Evolutionary conservation across 2,329 filamentous ascomycete species (phyloP), one percentile per base, ranked within the genome.

Genomic region (Trichoderma aggressivum): DNA sequence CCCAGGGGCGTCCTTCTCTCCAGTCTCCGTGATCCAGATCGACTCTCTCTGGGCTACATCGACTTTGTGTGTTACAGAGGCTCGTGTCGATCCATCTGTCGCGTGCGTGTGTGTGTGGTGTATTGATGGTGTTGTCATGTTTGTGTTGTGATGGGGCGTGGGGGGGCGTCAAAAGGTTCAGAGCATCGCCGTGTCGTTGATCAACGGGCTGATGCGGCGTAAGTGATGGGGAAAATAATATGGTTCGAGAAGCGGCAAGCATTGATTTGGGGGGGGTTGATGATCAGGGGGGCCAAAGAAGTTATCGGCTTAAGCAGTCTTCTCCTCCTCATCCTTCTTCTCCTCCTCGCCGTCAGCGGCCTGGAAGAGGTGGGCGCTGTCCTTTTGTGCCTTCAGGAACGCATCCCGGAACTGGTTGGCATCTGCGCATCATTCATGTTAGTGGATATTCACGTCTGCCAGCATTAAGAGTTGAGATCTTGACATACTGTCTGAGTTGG

Each of bases 361-460:
- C 75, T 84, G 85, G 85, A 98, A 97, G 71, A 97, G 86, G 75
- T 88, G 89, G 87, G 96, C 94, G 84, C 98, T 99, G 81, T 97
- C 94, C 85, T 95, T 90, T 86, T 98, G 94, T 69, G 96, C 95
- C 87, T 97, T 94, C 85, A 97, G 90, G 86, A 98, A 98, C 71
- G 94, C 91, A 75, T 98, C 95, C 88, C 98, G 98, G 90, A 99
- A 98, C 73, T 90, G 86, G 83, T 98, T 97, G 86, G 96, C 96
- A 80, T 98, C 94, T 97, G 75, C 12, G 53, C 26, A 21, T 6
- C 7, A 21, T 18, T 55, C 47, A n/a, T 71, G 50, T 70, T 72
- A 70, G 70, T 21, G 21, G 8, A 34, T 59, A 39, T 18, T 18
- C 11, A n/a, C 14, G 4, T 28, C 24, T 2, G 4, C 10, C 18